phyloP scores from a whole-genome alignment of 768 basidiomycete species.

The Zangia roseola region DNA sequence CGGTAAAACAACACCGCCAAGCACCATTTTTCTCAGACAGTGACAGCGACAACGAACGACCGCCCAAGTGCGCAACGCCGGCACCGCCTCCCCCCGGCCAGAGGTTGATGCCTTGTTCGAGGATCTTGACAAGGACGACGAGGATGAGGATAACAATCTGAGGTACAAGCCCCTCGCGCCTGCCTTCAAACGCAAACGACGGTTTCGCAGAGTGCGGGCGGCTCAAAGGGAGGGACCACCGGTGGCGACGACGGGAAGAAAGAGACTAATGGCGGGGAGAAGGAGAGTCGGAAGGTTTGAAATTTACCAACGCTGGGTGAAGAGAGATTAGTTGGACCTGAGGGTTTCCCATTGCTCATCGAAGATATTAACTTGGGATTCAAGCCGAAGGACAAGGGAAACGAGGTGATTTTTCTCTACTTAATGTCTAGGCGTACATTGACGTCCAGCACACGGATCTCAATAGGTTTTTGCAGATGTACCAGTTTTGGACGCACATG shows the following conservation, averaged over 20 bases:
- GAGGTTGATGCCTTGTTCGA: slow-evolving; percentile 46
- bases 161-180: slow-evolving; percentile 48
- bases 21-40: slow-evolving; percentile 59
- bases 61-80: slow-evolving; percentile 25
- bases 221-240: slow-evolving; percentile 35
- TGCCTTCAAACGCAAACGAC: slow-evolving; percentile 31
- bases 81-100: slow-evolving; percentile 14
- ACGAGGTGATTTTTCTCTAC: slow-evolving; percentile 61
- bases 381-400: slow-evolving; percentile 83
- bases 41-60: slow-evolving; percentile 39
- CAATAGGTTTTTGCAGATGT: slow-evolving; percentile 72
- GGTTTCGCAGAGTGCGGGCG: slow-evolving; percentile 48
- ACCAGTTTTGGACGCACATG: slow-evolving; percentile 94
- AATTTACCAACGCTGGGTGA: slow-evolving; percentile 73
- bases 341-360: slow-evolving; percentile 80
- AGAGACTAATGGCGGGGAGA: slow-evolving; percentile 24
- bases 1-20: slow-evolving; percentile 34
- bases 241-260: slow-evolving; percentile 22
- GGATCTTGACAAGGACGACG: slow-evolving; percentile 49
- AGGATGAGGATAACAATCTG: slow-evolving; percentile 42
- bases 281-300: slow-evolving; percentile 30
- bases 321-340: slow-evolving; percentile 63
- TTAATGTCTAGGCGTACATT: not conserved
- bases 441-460: slow-evolving; percentile 71
- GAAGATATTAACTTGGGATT: slow-evolving; percentile 76